Percentiles rank a stretch among this genome's conserved stretches.
Conservation (phyloP, 306 rosid genomes). For the Cercis canadensis region DNA sequence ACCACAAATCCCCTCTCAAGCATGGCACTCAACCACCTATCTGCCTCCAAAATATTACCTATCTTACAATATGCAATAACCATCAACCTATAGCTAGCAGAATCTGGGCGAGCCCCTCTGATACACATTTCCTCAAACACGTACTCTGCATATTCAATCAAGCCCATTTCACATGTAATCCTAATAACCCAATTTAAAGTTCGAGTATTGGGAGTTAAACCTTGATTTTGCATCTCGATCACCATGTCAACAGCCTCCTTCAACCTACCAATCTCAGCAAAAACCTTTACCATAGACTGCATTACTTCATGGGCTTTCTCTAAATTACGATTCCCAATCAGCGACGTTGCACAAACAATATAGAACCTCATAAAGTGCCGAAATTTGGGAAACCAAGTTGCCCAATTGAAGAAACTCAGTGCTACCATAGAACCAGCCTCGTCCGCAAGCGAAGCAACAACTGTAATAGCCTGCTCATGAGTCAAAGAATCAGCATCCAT, state of each 20-base stretch:
- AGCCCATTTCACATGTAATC: slow-evolving; percentile 48
- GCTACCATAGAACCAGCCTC: slow-evolving; percentile 85
- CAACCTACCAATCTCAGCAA: slow-evolving; percentile 73
- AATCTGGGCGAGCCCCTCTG: slow-evolving; percentile 76
- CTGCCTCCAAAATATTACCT: slow-evolving; percentile 65
- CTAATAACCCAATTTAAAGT: slow-evolving; percentile 57
- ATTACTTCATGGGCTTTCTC: slow-evolving; percentile 76
- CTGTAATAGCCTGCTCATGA: slow-evolving; percentile 65
- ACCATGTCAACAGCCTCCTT: slow-evolving; percentile 82
- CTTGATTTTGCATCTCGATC: slow-evolving; percentile 79
- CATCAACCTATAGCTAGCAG: slow-evolving; percentile 67
- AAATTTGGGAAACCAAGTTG: slow-evolving; percentile 60
- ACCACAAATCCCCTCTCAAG: slow-evolving; percentile 68
- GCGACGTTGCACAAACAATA: slow-evolving; percentile 63
- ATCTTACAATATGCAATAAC: slow-evolving; percentile 66
- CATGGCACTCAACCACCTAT: slow-evolving; percentile 79
- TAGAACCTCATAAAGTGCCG: slow-evolving; percentile 73
- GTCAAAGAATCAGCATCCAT: slow-evolving; percentile 57
- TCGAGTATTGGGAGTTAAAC: slow-evolving; percentile 56
- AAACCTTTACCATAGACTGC: slow-evolving; percentile 64
- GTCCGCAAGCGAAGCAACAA: slow-evolving; percentile 72
- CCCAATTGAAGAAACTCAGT: slow-evolving; percentile 78
- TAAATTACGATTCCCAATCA: slow-evolving; percentile 60
- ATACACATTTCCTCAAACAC: slow-evolving; percentile 81
- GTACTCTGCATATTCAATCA: slow-evolving; percentile 72